These are phyloP conservation scores for Diaporthe sp. DNA, from an alignment of 2,329 filamentous ascomycete species.

Conservation along the genomic window DNA sequence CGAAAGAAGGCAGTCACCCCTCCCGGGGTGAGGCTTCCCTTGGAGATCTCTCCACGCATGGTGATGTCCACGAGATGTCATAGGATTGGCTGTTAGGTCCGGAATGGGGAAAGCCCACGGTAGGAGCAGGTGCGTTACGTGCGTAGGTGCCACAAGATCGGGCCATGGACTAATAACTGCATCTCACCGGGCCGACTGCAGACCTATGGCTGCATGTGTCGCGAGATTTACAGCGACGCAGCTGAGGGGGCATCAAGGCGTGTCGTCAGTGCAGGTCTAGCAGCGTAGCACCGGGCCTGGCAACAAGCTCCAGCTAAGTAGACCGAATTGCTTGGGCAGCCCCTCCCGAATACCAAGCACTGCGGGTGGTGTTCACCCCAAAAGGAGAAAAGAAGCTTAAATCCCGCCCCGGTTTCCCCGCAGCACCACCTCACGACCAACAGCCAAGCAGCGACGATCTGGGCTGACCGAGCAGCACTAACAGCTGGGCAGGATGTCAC, in stretches of 20 bases:
- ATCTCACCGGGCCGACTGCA: conserved; percentile 28
- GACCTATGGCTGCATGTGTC: conserved; percentile 25
- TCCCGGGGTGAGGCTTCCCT: background rate
- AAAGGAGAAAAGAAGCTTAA: conserved; percentile 4
- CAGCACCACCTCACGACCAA: background rate
- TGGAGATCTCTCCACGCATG: conserved; percentile 1
- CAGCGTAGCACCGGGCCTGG: background rate
- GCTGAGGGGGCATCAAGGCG: background rate
- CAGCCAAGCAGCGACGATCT: conserved; percentile 21
- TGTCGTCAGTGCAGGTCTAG: conserved; percentile 6
- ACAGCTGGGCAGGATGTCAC: background rate
- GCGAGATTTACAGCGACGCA: conserved; percentile 8
- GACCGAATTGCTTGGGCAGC: background rate
- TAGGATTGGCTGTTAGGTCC: background rate
- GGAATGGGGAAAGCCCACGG: background rate
- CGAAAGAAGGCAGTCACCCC: background rate
- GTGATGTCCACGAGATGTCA: conserved; percentile 21
- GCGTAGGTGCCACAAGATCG: background rate
- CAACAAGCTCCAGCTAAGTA: conserved; percentile 5
- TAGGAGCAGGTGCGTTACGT: background rate
- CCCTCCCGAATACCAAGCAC: background rate
- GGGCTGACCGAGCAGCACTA: conserved; percentile 12
- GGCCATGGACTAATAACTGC: background rate
- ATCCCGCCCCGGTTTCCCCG: conserved; percentile 17
- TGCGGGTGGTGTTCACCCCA: conserved; percentile 9